Evolutionary conservation across 352 stramenopile species (phyloP), one percentile per base, ranked within the genome.

Genomic region (Phytophthora nicotianae): DNA sequence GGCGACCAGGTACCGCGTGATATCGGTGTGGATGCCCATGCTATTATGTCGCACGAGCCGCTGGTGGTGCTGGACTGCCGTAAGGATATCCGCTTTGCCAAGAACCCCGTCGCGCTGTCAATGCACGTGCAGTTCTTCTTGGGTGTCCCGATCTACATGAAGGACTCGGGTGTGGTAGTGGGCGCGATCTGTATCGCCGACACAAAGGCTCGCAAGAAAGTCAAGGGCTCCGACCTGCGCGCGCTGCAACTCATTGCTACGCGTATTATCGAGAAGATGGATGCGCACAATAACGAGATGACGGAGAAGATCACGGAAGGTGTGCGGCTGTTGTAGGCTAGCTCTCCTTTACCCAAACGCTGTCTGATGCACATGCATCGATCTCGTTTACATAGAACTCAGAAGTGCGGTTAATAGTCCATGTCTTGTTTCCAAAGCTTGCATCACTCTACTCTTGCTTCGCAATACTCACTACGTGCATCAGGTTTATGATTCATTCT

Each of bases 91-190:
- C 83, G 84, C 17, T 92, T 91, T 51, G 78, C 75, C 21, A 86
- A 82, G 59, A 95, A 93, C 65, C 86, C 85, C 41, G 56, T 95
- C 20, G 84, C 89, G 21, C 71, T 78, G 17, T 76, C 81, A 13
- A 74, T 91, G 52, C 72, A 87, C 26, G 85, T 95, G 48, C 83
- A 86, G 29, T 91, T 93, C 62, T 93, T 92, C 70, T 74, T 93
- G 35, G 81, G 76, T 11, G 49, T 95, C 8, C 86, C 86, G 16
- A 71, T 95, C 43, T 66, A 87, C 50, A 77, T 80, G 14, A 88
- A 84, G 40, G 84, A 93, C 16, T 63, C 65, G 29, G 85, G 83
- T 13, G 60, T 92, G 35, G 69, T 93, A 40, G 71, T 95, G 8
- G 86, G 86, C 20, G 75, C 81, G 19, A 73, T 95, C 19, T 90